Base-by-base conservation (phyloP, 2,329 filamentous ascomycete species). In the Fusarium sp. region DNA sequence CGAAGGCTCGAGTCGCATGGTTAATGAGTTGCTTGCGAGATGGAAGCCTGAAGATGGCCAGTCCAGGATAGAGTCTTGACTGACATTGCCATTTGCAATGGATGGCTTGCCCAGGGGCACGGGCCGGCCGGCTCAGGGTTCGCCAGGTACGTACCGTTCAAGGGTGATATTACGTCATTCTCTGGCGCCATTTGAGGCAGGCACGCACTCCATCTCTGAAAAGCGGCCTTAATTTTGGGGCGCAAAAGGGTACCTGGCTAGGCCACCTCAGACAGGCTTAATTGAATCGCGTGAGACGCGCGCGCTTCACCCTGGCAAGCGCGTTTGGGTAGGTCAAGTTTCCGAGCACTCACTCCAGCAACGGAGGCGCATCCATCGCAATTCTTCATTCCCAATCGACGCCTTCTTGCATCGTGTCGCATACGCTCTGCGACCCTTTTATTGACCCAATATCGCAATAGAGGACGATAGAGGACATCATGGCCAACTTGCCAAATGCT, bases 401-500 rank as follows among this genome's bases (percentile, higher is more conserved):
- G 40, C 11, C 44, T 42, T 29, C 27, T 5, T 35, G 27, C 20
- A 51, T 42, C 33, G 44, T 24, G 51, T 64, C 62, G 38, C 51
- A 65, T 69, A 51, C n/a, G 20, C 38, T 27, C 55, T 63, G 14
- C n/a, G 24, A 29, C 10, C 36, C 9, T 36, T 24, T 29, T 20
- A 11, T 20, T 35, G 4, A 31, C 20, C 16, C 49, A 6, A 33
- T 22, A 51, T 60, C 5, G 16, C 14, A 24, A 42, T 46, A 6
- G 11, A 63, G 22, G 16, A 38, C 16, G 20, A 7, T 8, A 14
- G 35, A 31, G 55, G 35, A 56, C 6, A 51, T 36, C 36, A 83
- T 83, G 81, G 74, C 78, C 53, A 65, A 77, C 44, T 59, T 81
- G 24, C 73, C 78, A 38, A 75, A 81, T 59, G 66, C 79, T 17